Percentiles rank a stretch among this genome's conserved stretches.
These are phyloP conservation scores for Microdochium trichocladiopsis DNA, from an alignment of 2,329 filamentous ascomycete species.

Conservation along the genomic window DNA sequence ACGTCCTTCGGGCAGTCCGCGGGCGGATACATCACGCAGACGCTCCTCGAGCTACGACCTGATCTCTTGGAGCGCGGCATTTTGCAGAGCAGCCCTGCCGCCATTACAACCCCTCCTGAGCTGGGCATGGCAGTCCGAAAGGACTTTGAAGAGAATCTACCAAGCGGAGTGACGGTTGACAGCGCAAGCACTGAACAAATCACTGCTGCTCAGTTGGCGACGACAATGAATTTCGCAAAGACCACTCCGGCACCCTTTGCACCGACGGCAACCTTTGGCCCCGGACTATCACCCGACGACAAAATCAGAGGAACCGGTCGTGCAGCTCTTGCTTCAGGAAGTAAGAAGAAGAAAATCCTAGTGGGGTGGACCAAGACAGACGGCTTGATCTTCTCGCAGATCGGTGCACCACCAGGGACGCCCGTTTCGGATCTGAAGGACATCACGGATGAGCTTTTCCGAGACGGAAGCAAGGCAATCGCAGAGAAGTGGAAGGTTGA, in stretches of 20 bases:
- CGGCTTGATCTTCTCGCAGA: not conserved
- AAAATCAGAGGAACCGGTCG: not conserved
- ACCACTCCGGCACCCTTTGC: not conserved
- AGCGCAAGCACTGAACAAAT: not conserved
- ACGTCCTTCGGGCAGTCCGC: not conserved
- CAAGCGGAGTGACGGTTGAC: not conserved
- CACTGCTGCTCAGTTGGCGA: not conserved
- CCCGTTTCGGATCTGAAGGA: not conserved
- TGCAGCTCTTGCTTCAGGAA: not conserved
- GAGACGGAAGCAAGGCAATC: not conserved
- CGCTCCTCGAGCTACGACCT: not conserved
- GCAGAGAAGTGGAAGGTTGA: not conserved
- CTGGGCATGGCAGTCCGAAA: not conserved
- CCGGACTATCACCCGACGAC: not conserved
- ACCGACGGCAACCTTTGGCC: not conserved
- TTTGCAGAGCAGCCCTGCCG: not conserved
- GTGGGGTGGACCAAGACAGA: not conserved
- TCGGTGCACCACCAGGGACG: not conserved
- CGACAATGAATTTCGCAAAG: not conserved
- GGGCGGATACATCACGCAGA: not conserved
- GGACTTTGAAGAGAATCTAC: not conserved
- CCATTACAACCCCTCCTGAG: not conserved
- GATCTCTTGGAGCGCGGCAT: not conserved
- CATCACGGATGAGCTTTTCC: not conserved
- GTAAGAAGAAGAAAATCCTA: not conserved